A percentile compares a stretch with the other conserved stretches of the same genome.
These are phyloP conservation scores for Pugionium dolabratum DNA, from an alignment of 345 rosid species.

Conservation along the genomic window DNA sequence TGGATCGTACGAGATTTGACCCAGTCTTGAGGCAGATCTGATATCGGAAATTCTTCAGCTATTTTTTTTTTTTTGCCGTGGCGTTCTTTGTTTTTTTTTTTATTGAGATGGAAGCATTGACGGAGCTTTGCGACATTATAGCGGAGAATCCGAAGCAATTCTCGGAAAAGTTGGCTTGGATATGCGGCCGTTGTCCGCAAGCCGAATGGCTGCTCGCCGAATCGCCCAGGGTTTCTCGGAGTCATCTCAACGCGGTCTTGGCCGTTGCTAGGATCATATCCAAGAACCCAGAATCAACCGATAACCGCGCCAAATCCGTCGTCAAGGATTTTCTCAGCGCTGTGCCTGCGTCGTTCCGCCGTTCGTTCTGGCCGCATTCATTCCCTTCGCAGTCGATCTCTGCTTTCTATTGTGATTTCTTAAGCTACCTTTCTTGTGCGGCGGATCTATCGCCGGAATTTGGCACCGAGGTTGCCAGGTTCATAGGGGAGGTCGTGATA, in stretches of 20 bases:
- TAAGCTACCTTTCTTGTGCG: constrained; percentile 56
- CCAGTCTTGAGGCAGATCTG: constrained; percentile 38
- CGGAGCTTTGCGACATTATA: constrained; percentile 82
- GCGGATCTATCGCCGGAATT: constrained; percentile 62
- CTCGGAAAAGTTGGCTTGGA: constrained; percentile 79
- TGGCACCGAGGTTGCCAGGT: constrained; percentile 59
- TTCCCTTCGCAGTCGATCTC: constrained; percentile 53
- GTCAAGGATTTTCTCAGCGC: constrained; percentile 68
- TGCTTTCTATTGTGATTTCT: constrained; percentile 66
- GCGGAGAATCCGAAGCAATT: constrained; percentile 76
- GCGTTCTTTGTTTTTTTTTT: constrained; percentile 1
- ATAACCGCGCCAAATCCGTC: constrained; percentile 58
- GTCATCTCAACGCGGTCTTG: constrained; percentile 88
- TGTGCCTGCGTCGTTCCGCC: constrained; percentile 69
- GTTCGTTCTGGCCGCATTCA: constrained; percentile 90
- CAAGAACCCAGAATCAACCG: constrained; percentile 49
- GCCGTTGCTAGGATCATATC: constrained; percentile 81
- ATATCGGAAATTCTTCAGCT: constrained; percentile 18
- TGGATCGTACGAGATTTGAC: constrained; percentile 31
- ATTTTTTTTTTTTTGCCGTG: background rate
- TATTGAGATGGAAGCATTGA: constrained; percentile 71
- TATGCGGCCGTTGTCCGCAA: constrained; percentile 90
- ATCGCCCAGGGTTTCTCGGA: constrained; percentile 76
- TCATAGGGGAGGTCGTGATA: constrained; percentile 66
- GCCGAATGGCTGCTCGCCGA: constrained; percentile 59